Evolutionary conservation across 2,329 filamentous ascomycete genomes (phyloP), one percentile per base, ranked within the genome.

Genomic region (Geosmithia flava): DNA sequence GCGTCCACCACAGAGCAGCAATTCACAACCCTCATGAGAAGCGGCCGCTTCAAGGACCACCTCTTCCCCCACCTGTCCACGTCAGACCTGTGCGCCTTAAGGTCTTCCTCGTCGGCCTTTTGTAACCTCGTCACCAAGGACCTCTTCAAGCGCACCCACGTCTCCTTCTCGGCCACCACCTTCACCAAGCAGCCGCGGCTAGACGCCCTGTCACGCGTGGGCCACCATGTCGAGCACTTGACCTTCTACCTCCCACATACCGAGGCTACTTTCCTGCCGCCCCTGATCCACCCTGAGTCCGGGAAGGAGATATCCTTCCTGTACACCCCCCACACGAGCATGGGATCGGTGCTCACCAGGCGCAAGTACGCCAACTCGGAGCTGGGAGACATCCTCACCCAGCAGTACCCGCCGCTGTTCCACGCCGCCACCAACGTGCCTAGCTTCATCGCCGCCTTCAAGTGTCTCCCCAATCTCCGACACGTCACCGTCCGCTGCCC

Each of bases 351-450:
- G 44, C 67, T 81, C 55, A 72, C 76, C 53, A 71, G 81, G 48
- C 85, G 84, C 47, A 91, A 87, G 66, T 94, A 94, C 62, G 86
- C 84, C 55, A 86, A 82, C 61, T 74, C 77, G 56, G 85, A 87
- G 57, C 79, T 93, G 58, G 88, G 83, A 52, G 84, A 91, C 59
- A 75, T 94, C 50, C 73, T 95, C 51, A 86, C 87, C 15, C 81
- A 87, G 60, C 88, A 95, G 66, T 95, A 94, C 58, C 87, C 87
- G 47, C 87, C 89, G 6, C 69, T 95, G 2, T 95, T 95, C 67
- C 89, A 95, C 59, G 86, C 88, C 7, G 86, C 89, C 7, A 91
- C 87, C 51, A 93, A 95, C 59, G 83, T 94, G 7, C 78, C 85
- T 5, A 85, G 86, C 40, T 95, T 95, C 67, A 81, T 91, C 56